Evolutionary conservation across 2,329 filamentous ascomycete species (phyloP).

Genomic region (Colletotrichum sp.): DNA sequence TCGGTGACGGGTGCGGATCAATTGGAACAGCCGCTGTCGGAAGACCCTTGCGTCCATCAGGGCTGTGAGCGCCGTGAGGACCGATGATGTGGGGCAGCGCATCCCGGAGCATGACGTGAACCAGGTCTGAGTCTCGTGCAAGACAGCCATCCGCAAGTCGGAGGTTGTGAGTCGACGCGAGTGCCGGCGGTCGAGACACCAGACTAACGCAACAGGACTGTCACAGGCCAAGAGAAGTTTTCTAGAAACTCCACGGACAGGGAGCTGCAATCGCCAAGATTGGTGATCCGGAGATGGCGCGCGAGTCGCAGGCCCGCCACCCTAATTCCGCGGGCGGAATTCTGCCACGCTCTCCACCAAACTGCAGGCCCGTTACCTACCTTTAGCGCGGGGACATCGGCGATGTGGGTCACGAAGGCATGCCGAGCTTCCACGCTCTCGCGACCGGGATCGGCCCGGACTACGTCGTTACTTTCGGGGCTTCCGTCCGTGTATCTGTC

Average conservation of each 20-base stretch:
- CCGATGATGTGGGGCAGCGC: not conserved
- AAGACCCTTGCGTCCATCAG: not conserved
- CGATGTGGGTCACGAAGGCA: not conserved
- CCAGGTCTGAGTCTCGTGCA: not conserved
- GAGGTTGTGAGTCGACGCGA: not conserved
- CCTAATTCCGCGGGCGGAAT: slow-evolving; percentile 8
- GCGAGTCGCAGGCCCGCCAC: not conserved
- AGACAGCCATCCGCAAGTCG: not conserved
- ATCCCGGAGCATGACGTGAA: not conserved
- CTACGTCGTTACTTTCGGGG: not conserved
- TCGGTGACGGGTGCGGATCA: not conserved
- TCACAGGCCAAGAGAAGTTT: not conserved
- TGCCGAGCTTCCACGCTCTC: not conserved
- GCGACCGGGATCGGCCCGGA: not conserved
- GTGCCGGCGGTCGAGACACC: not conserved
- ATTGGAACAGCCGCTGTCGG: not conserved
- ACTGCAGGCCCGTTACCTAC: not conserved
- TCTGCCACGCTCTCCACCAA: not conserved
- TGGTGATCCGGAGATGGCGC: slow-evolving; percentile 1
- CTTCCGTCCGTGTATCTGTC: not conserved
- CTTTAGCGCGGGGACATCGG: not conserved
- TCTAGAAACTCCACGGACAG: not conserved
- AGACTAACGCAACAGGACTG: not conserved
- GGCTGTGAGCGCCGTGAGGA: not conserved
- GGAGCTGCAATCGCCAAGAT: not conserved